Evolutionary conservation across 2,329 filamentous ascomycete species (phyloP).

Genomic region (Neofusicoccum kwambonambiense): DNA sequence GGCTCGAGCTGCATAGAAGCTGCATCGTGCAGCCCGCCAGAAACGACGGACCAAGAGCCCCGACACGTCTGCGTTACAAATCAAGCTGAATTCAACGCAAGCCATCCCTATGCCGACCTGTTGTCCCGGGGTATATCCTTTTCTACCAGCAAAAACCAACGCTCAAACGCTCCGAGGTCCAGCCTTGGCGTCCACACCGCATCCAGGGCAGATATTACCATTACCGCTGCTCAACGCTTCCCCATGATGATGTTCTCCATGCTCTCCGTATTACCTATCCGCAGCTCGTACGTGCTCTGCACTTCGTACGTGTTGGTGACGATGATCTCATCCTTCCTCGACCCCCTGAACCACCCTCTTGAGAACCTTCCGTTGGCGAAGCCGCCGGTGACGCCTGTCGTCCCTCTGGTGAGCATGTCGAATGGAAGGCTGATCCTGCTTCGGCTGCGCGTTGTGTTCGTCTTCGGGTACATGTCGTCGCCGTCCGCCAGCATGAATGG

Average conservation of each 20-base stretch:
- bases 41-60: too few relatives aligned
- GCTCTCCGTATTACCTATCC: neutral
- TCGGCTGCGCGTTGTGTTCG: neutral
- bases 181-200: too few relatives aligned
- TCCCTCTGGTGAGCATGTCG: neutral
- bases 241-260: neutral
- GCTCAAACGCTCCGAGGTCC: too few relatives aligned
- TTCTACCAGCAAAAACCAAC: neutral
- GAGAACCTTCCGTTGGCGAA: neutral
- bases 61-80: too few relatives aligned
- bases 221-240: neutral
- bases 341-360: neutral
- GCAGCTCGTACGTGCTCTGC: constrained; percentile 1
- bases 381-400: neutral
- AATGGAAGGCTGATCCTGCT: neutral
- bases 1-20: too few relatives aligned
- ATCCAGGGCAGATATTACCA: too few relatives aligned
- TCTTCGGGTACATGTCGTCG: constrained; percentile 27
- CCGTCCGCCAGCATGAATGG: constrained; percentile 47
- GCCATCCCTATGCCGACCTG: too few relatives aligned
- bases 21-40: too few relatives aligned
- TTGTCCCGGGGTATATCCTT: too few relatives aligned
- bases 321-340: constrained; percentile 8
- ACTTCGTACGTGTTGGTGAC: constrained; percentile 4
- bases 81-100: too few relatives aligned